Conservation (phyloP, 2,329 filamentous ascomycete species). For the Podosphaera fusca region DNA sequence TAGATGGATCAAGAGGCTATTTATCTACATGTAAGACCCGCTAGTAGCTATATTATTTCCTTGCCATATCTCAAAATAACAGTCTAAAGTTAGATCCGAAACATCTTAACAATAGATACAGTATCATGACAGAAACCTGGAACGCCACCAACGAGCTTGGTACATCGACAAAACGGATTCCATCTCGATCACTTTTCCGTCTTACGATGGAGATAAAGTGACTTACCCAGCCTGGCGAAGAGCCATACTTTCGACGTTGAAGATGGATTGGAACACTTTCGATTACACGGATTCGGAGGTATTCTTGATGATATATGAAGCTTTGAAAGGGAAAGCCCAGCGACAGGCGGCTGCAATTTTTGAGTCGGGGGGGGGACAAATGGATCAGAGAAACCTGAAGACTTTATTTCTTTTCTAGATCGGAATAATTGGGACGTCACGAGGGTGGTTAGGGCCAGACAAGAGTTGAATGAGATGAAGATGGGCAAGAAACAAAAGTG, state of each 20-base stretch:
- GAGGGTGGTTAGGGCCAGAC: no score
- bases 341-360: background rate
- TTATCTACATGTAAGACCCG: no score
- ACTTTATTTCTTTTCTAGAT: background rate
- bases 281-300: background rate
- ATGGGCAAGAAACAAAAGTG: no score
- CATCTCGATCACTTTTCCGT: background rate
- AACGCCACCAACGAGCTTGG: no score
- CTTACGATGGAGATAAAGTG: background rate
- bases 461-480: no score
- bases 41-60: no score
- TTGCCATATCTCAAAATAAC: no score
- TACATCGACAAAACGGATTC: background rate
- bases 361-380: background rate
- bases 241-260: background rate
- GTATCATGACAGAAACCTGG: no score
- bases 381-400: background rate
- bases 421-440: no score
- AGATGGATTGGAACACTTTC: background rate
- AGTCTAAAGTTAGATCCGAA: no score
- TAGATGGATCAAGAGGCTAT: no score
- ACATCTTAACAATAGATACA: no score
- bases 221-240: background rate
- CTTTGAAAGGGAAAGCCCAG: background rate
- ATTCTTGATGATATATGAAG: background rate